phyloP scores from a whole-genome alignment of 2,329 filamentous ascomycete species.

The Botrytis galanthina region DNA sequence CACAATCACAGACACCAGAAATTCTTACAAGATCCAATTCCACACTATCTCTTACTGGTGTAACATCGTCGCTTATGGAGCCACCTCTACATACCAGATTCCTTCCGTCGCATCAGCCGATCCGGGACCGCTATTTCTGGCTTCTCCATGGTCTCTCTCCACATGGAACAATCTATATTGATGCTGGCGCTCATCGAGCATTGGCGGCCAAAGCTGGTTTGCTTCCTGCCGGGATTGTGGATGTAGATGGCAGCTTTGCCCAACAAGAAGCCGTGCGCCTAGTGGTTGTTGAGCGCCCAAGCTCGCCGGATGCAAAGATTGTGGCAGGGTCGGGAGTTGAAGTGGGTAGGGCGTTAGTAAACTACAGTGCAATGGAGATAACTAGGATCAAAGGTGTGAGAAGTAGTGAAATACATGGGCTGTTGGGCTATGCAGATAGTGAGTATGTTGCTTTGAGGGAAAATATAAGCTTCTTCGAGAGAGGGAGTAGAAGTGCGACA shows the following conservation, averaged over 20 bases:
- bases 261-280: conserved; percentile 91
- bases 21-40: conserved; percentile 21
- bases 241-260: conserved; percentile 82
- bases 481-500: conserved; percentile 34
- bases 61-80: conserved; percentile 27
- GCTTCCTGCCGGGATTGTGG: conserved; percentile 85
- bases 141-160: conserved; percentile 87
- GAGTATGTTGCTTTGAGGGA: conserved; percentile 90
- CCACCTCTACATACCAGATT: conserved; percentile 88
- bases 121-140: conserved; percentile 96
- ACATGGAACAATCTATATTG: conserved; percentile 89
- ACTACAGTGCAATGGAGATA: conserved; percentile 88
- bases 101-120: conserved; percentile 77
- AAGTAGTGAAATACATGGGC: conserved; percentile 74
- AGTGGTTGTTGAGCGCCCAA: conserved; percentile 67
- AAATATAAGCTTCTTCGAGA: conserved; percentile 68
- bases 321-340: conserved; percentile 59
- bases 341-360: conserved; percentile 85
- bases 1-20: conserved; percentile 27
- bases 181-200: conserved; percentile 80
- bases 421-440: conserved; percentile 89
- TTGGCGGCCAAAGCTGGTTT: conserved; percentile 81
- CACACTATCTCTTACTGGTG: conserved; percentile 24
- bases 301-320: conserved; percentile 43
- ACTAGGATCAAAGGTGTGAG: conserved; percentile 77